A percentile compares a stretch with the other conserved stretches of the same genome.
Conservation (phyloP, 2,329 filamentous ascomycete genomes). For the Botryotinia narcissicola region DNA sequence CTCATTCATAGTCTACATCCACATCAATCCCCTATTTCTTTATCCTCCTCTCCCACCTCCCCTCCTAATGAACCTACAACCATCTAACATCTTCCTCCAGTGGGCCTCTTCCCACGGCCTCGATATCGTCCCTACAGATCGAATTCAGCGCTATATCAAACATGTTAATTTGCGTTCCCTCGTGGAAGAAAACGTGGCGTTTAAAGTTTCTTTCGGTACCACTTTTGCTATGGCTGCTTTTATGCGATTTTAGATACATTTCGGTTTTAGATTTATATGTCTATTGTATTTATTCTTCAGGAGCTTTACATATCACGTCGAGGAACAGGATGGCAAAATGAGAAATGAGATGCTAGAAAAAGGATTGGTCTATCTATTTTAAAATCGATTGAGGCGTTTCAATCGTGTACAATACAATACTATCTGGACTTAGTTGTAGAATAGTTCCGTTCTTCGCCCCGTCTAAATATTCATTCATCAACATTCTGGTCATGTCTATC, state of each 20-base stretch:
- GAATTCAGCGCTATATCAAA: constrained; percentile 50
- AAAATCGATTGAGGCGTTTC: not conserved
- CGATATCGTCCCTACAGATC: constrained; percentile 41
- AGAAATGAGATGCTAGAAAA: constrained; percentile 47
- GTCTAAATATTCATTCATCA: not conserved
- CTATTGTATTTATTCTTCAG: not conserved
- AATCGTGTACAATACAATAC: not conserved
- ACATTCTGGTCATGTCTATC: not conserved
- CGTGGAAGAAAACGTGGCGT: constrained; percentile 40
- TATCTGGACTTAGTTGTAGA: not conserved
- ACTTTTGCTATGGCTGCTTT: constrained; percentile 72
- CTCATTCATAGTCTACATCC: not conserved
- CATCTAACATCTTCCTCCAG: constrained; percentile 36
- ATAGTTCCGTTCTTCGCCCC: not conserved
- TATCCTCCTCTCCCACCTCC: not conserved
- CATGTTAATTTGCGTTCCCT: constrained; percentile 47
- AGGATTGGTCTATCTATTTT: not conserved
- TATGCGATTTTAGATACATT: constrained; percentile 48
- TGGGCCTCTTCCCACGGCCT: constrained; percentile 52
- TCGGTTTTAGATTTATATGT: not conserved
- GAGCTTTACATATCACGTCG: not conserved
- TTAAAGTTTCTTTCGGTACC: constrained; percentile 59
- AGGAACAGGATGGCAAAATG: constrained; percentile 49
- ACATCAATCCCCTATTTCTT: not conserved
- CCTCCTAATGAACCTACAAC: not conserved